Conservation (phyloP, 2,329 filamentous ascomycete genomes). For the Colletotrichum australisinense region DNA sequence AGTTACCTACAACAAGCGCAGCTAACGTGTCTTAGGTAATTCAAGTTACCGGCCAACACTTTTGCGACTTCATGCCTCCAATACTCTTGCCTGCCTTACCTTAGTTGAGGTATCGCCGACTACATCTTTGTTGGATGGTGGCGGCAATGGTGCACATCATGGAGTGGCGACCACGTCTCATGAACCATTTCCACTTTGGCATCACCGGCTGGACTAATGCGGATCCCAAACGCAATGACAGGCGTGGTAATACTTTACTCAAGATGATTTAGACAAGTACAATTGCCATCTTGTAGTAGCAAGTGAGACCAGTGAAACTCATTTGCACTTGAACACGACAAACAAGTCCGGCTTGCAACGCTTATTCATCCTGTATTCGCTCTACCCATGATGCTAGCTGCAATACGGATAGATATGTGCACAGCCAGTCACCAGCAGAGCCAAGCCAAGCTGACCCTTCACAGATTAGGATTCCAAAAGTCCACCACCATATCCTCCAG, state of each 20-base stretch:
- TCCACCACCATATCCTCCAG: conserved; percentile 69
- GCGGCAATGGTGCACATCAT: neutral
- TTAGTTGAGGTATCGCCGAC: neutral
- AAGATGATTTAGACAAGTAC: too few species aligned
- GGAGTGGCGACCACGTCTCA: too few species aligned
- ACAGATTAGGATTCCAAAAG: conserved; percentile 47
- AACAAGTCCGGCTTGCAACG: neutral
- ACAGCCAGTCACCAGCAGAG: too few species aligned
- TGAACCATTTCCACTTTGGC: too few species aligned
- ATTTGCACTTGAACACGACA: neutral
- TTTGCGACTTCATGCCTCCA: neutral
- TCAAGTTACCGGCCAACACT: neutral
- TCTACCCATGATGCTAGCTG: neutral
- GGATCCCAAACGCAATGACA: too few species aligned
- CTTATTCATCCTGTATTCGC: neutral
- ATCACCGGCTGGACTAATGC: too few species aligned
- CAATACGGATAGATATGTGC: neutral
- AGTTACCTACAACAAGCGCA: neutral
- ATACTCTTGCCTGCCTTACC: neutral
- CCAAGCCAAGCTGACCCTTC: neutral
- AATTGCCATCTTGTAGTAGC: too few species aligned
- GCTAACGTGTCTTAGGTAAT: neutral
- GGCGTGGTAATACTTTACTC: too few species aligned
- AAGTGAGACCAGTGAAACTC: too few species aligned
- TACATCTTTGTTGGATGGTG: neutral